These are phyloP conservation scores for Fagus sylvatica DNA, from an alignment of 306 rosid species.

Conservation along the genomic window DNA sequence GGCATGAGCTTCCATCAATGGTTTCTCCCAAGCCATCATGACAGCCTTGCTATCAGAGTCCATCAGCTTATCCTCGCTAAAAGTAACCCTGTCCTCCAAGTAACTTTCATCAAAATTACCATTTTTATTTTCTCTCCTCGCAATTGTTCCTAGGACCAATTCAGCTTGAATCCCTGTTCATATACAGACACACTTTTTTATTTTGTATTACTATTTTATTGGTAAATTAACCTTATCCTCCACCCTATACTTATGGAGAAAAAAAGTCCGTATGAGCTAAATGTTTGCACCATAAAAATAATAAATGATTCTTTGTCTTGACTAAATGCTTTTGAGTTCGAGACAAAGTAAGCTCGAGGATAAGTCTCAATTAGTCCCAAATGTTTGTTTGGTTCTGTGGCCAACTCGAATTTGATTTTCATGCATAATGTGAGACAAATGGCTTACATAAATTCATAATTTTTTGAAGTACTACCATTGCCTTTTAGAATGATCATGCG, in stretches of 20 bases:
- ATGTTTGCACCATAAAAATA: no score
- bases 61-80: conserved; percentile 86
- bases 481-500: no score
- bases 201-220: not conserved
- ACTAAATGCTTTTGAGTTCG: no score
- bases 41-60: conserved; percentile 83
- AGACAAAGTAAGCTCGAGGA: no score
- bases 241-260: not conserved
- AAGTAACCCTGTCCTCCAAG: conserved; percentile 77
- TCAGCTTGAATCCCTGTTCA: conserved; percentile 82
- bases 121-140: conserved; percentile 52
- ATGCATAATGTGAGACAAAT: no score
- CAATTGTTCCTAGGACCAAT: conserved; percentile 73
- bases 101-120: conserved; percentile 46
- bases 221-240: not conserved
- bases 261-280: no score
- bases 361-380: no score
- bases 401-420: no score
- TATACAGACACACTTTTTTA: not conserved
- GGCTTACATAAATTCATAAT: no score
- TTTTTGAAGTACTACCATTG: no score
- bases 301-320: no score
- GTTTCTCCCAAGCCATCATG: conserved; percentile 99
- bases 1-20: conserved; percentile 97
- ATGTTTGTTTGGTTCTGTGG: no score